phyloP scores from a whole-genome alignment of 768 basidiomycete species.

The Phlegmacium glaucopus region DNA sequence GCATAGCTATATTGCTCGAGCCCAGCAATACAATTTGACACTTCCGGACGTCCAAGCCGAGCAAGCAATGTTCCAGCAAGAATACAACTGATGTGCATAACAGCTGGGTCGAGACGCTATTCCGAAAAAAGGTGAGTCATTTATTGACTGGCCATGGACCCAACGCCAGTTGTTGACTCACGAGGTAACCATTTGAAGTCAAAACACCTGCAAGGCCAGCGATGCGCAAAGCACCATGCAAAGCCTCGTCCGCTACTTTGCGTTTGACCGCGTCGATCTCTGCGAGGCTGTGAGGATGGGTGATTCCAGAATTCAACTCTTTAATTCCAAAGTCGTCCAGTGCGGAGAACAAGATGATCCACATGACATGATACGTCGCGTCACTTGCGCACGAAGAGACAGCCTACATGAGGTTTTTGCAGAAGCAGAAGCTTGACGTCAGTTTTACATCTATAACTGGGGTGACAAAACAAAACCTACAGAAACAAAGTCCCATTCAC shows the following conservation, averaged over 20 bases:
- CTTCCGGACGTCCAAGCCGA: slow-evolving; percentile 78
- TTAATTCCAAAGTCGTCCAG: slow-evolving; percentile 83
- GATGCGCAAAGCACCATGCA: slow-evolving; percentile 84
- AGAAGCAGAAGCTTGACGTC: slow-evolving; percentile 7
- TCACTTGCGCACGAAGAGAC: slow-evolving; percentile 72
- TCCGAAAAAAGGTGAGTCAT: slow-evolving; percentile 2
- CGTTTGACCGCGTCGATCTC: slow-evolving; percentile 63
- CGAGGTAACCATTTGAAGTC: slow-evolving; percentile 84
- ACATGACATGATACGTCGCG: slow-evolving; percentile 89
- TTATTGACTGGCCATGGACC: slow-evolving; percentile 1
- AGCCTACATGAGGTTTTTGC: slow-evolving; percentile 28
- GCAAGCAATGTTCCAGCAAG: slow-evolving; percentile 83
- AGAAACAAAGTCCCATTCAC: slow-evolving; percentile 87
- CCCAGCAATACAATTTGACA: slow-evolving; percentile 77
- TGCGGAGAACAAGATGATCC: slow-evolving; percentile 80
- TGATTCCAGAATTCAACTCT: slow-evolving; percentile 53
- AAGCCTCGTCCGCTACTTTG: slow-evolving; percentile 75
- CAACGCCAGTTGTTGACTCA: slow-evolving; percentile 29
- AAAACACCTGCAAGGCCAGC: slow-evolving; percentile 86
- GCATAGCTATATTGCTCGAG: slow-evolving; percentile 86
- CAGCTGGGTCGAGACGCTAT: slow-evolving; percentile 79
- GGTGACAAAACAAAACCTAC: slow-evolving; percentile 26
- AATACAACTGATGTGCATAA: slow-evolving; percentile 85
- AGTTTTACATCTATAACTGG: slow-evolving; percentile 1
- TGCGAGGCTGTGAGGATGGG: slow-evolving; percentile 33